Conservation (phyloP, 495 filamentous ascomycete genomes). For the Podospora anserina region DNA sequence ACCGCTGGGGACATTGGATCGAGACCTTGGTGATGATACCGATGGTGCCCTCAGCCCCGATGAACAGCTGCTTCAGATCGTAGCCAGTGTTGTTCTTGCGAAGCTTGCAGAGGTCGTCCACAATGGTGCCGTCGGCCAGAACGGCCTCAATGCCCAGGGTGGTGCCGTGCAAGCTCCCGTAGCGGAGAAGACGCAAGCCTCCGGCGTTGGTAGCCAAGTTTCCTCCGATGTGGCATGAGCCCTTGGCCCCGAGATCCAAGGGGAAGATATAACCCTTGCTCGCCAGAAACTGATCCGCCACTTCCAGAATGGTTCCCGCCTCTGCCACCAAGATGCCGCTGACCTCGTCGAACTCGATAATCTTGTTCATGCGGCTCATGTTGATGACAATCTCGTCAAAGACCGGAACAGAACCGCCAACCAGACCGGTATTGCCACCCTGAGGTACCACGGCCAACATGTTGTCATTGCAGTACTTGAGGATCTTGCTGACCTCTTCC, state of each 20-base stretch:
- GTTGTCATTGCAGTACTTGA: constrained; percentile 91
- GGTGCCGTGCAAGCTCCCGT: constrained; percentile 89
- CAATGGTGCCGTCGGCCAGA: constrained; percentile 82
- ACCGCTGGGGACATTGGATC: constrained; percentile 81
- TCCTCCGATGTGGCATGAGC: constrained; percentile 95
- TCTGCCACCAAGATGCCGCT: constrained; percentile 88
- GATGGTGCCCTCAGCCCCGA: constrained; percentile 90
- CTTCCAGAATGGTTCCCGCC: constrained; percentile 86
- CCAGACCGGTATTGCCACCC: constrained; percentile 92
- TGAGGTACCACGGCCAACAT: constrained; percentile 94
- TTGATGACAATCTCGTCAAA: constrained; percentile 98
- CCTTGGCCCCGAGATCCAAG: constrained; percentile 92
- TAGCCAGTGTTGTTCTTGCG: constrained; percentile 98
- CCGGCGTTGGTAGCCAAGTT: constrained; percentile 97
- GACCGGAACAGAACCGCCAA: constrained; percentile 90
- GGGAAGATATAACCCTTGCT: constrained; percentile 84
- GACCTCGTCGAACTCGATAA: constrained; percentile 86
- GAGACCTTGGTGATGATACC: constrained; percentile 90
- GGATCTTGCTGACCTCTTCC: constrained; percentile 79
- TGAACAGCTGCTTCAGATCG: constrained; percentile 96
- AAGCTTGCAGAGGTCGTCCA: constrained; percentile 80
- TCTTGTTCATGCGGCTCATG: constrained; percentile 81
- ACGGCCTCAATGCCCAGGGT: constrained; percentile 92
- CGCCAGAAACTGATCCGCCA: constrained; percentile 77
- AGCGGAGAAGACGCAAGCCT: constrained; percentile 82